phyloP scores from a whole-genome alignment of 1,284 basidiomycete genomes.

The Lentinus polychrous region DNA sequence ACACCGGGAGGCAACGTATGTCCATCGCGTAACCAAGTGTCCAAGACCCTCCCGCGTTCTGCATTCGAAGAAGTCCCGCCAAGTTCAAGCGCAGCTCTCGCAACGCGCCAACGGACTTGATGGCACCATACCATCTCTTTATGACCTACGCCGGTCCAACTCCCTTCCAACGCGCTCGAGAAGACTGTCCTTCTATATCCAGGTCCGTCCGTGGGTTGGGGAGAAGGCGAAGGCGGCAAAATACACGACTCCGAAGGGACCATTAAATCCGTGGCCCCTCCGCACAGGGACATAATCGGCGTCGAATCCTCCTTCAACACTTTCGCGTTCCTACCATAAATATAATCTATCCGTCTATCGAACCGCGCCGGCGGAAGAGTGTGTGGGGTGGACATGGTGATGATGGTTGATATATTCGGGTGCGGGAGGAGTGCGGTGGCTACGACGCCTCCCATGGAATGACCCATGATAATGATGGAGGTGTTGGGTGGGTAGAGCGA shows the following conservation, averaged over 20 bases:
- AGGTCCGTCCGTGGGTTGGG: slow-evolving; percentile 3
- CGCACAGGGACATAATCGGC: slow-evolving; percentile 83
- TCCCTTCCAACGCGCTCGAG: slow-evolving; percentile 80
- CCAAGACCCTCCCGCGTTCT: slow-evolving; percentile 37
- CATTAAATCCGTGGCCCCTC: slow-evolving; percentile 89
- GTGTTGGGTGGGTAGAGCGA: slow-evolving; percentile 64
- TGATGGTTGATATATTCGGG: slow-evolving; percentile 64
- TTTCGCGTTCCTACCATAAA: slow-evolving; percentile 51
- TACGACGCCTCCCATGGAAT: slow-evolving; percentile 99
- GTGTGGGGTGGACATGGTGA: slow-evolving; percentile 96
- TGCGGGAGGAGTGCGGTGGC: slow-evolving; percentile 69
- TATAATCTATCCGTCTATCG: slow-evolving; percentile 68
- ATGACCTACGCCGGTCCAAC: slow-evolving; percentile 95
- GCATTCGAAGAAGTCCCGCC: slow-evolving; percentile 27
- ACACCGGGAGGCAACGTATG: slow-evolving; percentile 30
- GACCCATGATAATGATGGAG: slow-evolving; percentile 75
- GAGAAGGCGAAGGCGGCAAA: slow-evolving; percentile 34
- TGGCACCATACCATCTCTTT: slow-evolving; percentile 99
- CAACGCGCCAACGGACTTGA: slow-evolving; percentile 88
- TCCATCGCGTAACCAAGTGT: slow-evolving; percentile 62
- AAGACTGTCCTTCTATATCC: slow-evolving; percentile 71
- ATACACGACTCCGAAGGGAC: slow-evolving; percentile 89
- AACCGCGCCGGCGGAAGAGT: slow-evolving; percentile 84
- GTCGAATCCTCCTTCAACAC: slow-evolving; percentile 36
- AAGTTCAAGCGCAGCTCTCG: slow-evolving; percentile 71